A percentile compares a stretch with the other conserved stretches of the same genome.
These are phyloP conservation scores for Alternaria novae-zelandiae DNA, from an alignment of 2,329 filamentous ascomycete genomes.

Conservation along the genomic window DNA sequence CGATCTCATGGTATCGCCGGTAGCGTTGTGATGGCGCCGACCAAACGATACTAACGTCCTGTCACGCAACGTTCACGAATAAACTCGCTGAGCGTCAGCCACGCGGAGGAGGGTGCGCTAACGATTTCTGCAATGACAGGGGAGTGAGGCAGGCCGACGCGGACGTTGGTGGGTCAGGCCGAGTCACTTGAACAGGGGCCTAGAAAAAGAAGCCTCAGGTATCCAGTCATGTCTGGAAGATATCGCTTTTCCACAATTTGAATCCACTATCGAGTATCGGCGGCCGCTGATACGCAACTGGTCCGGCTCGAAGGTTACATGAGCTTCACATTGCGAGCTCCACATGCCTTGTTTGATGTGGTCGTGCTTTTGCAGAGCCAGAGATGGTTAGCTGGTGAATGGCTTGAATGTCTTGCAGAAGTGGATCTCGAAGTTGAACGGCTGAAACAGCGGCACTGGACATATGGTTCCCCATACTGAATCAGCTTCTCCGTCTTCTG, in stretches of 20 bases:
- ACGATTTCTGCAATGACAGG: slow-evolving; percentile 25
- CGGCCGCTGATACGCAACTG: slow-evolving; percentile 18
- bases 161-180: slow-evolving; percentile 38
- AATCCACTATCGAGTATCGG: slow-evolving; percentile 14
- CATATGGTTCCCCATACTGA: slow-evolving; percentile 11
- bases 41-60: slow-evolving; percentile 21
- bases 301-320: slow-evolving; percentile 17
- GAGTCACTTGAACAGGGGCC: slow-evolving; percentile 21
- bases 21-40: slow-evolving; percentile 24
- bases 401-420: slow-evolving; percentile 20
- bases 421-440: slow-evolving; percentile 19
- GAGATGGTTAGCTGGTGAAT: slow-evolving; percentile 14
- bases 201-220: slow-evolving; percentile 24
- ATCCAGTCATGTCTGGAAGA: slow-evolving; percentile 21
- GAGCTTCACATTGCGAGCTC: slow-evolving; percentile 28
- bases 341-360: slow-evolving; percentile 22
- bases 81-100: slow-evolving; percentile 22
- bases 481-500: background rate
- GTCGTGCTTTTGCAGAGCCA: slow-evolving; percentile 20
- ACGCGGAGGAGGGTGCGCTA: slow-evolving; percentile 27
- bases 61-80: slow-evolving; percentile 32
- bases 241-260: slow-evolving; percentile 18
- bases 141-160: slow-evolving; percentile 34
- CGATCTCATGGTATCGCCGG: slow-evolving; percentile 15
- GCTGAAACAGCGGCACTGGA: slow-evolving; percentile 25